Evolutionary conservation across 2,329 filamentous ascomycete species (phyloP).

Genomic region (Xylariales sp.): DNA sequence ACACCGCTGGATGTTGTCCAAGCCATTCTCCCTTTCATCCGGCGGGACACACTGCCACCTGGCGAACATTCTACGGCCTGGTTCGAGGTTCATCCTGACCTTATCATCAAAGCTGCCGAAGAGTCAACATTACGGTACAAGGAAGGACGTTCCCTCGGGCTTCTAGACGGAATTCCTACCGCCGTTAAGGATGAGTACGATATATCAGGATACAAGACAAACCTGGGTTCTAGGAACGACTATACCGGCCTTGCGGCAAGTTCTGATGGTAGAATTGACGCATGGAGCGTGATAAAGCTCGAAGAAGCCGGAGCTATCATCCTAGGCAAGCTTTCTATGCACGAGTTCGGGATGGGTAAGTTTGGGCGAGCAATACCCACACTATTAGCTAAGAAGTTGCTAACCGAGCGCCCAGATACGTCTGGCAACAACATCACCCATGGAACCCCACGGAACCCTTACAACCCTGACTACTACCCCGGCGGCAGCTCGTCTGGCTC

Average conservation of each 20-base stretch:
- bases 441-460: constrained; percentile 73
- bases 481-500: constrained; percentile 74
- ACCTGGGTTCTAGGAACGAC: constrained; percentile 57
- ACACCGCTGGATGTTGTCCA: constrained; percentile 41
- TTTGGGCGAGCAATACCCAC: too few species aligned
- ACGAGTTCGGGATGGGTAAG: constrained; percentile 70
- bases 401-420: too few species aligned
- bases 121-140: constrained; percentile 43
- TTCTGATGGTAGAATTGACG: constrained; percentile 41
- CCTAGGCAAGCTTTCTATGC: constrained; percentile 71
- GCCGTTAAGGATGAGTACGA: constrained; percentile 76
- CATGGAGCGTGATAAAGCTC: constrained; percentile 68
- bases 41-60: constrained; percentile 29
- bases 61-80: constrained; percentile 39
- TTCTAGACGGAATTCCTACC: constrained; percentile 69
- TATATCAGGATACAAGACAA: constrained; percentile 67
- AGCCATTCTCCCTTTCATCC: constrained; percentile 41
- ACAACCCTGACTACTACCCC: constrained; percentile 68
- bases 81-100: constrained; percentile 37
- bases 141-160: constrained; percentile 53
- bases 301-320: constrained; percentile 68
- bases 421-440: constrained; percentile 70
- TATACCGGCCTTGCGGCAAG: constrained; percentile 42
- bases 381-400: too few species aligned
- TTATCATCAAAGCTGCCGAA: constrained; percentile 36